Evolutionary conservation across 2,329 filamentous ascomycete species (phyloP).

Genomic region (Ploettnerulaceae sp.): DNA sequence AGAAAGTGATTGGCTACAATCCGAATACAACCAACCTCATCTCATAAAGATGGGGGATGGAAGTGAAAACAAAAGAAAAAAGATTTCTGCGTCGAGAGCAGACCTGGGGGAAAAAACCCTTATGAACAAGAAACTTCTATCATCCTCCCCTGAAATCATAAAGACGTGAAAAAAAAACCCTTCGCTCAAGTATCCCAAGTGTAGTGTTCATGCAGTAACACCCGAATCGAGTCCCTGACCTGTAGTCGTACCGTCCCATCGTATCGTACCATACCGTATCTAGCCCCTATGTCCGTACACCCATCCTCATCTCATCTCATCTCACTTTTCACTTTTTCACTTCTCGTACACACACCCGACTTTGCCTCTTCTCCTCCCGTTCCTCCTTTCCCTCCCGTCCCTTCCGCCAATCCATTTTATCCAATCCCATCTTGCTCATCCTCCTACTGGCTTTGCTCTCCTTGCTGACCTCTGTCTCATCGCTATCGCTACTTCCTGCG

Average conservation of each 20-base stretch:
- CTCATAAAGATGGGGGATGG: background rate
- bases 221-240: background rate
- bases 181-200: conserved; percentile 9
- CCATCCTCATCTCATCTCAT: conserved; percentile 1
- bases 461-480: conserved; percentile 14
- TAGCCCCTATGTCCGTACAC: background rate
- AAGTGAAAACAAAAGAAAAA: background rate
- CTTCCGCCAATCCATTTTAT: conserved; percentile 28
- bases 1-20: too few relatives aligned
- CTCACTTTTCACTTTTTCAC: conserved; percentile 18
- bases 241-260: background rate
- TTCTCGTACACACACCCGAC: conserved; percentile 22
- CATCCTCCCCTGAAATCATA: conserved; percentile 14
- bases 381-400: conserved; percentile 21
- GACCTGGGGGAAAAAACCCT: conserved; percentile 1
- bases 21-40: too few relatives aligned
- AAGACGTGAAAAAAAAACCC: conserved; percentile 17
- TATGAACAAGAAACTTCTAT: conserved; percentile 9
- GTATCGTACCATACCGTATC: background rate
- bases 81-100: conserved; percentile 1
- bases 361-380: conserved; percentile 17
- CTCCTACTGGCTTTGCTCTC: conserved; percentile 18
- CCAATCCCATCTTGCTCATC: conserved; percentile 25
- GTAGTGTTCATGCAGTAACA: conserved; percentile 6
- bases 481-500: conserved; percentile 30